Evolutionary conservation across 768 basidiomycete genomes (phyloP), one percentile per base, ranked within the genome.

Genomic region (Lentinula lateritia): DNA sequence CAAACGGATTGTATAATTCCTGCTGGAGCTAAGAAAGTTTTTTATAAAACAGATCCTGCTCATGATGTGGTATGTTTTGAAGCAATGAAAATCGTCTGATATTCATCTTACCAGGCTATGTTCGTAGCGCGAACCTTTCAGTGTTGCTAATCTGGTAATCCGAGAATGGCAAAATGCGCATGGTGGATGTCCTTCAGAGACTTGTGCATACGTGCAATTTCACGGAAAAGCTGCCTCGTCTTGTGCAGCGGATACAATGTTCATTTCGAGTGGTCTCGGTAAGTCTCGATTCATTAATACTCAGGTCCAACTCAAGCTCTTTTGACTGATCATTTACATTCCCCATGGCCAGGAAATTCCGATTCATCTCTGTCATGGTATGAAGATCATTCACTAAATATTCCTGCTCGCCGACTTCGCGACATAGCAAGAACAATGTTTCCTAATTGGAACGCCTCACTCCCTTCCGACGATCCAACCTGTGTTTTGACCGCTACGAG

Each of bases 181-280:
- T 34, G 73, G 70, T 3, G 80, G 80, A 6, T 82, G 80, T 61
- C 73, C 74, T 0, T 61, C 73, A 0, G 58, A 69, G 3, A 71
- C 73, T 0, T 82, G 81, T 48, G 80, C 75, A 5, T 81, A 76
- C 52, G 71, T 82, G 20, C 80, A 83, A 57, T 63, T 83, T 36
- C 80, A 83, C 50, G 81, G 79, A 2, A 83, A 83, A 68, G 74
- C 66, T 0, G 36, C 65, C 3, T 66, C 65, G 16, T 74, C 78
- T 0, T 83, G 81, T 61, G 56, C 67, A 0, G 63, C 58, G 0
- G 80, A 81, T 54, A 71, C 74, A 1, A 70, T 79, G 2, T 81
- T 83, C 67, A 65, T 82, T 3, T 82, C 82, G 3, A 71, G 73
- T 16, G 80, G 81, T 35, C 72, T 82, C 12, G 76, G 80, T 79